Percentiles rank a stretch among this genome's conserved stretches.
Evolutionary conservation across 352 stramenopile genomes (phyloP).

Genomic region (Globisporangium yorkense): DNA sequence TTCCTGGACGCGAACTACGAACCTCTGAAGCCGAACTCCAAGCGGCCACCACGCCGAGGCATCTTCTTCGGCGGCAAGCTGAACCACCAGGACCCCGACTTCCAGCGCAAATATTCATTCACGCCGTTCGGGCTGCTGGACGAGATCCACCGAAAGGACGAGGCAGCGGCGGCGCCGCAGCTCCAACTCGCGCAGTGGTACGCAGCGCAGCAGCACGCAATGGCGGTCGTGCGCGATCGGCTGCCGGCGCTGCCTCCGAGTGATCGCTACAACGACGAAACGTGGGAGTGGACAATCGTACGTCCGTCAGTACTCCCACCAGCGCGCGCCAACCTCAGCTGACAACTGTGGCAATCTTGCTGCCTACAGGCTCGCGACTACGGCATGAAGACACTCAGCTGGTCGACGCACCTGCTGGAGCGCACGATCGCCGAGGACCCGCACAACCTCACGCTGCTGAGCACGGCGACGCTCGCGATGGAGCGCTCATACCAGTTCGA

Average conservation of each 20-base stretch:
- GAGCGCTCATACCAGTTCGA: conserved; percentile 63
- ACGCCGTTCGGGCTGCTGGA: conserved; percentile 50
- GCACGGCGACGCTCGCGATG: conserved; percentile 69
- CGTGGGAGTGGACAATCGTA: conserved; percentile 92
- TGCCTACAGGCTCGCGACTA: conserved; percentile 48
- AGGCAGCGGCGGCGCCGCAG: conserved; percentile 3
- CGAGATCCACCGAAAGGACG: conserved; percentile 30
- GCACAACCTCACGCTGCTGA: conserved; percentile 57
- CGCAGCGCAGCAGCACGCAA: conserved; percentile 25
- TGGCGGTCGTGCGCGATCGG: conserved; percentile 29
- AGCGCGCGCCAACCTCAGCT: too few relatives aligned
- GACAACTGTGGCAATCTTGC: too few relatives aligned
- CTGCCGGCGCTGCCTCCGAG: conserved; percentile 38
- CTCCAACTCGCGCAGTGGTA: conserved; percentile 40
- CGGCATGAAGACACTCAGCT: conserved; percentile 70
- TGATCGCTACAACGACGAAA: conserved; percentile 82
- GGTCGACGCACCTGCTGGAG: conserved; percentile 87
- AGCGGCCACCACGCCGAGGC: conserved; percentile 8
- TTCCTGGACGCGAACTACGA: conserved; percentile 42
- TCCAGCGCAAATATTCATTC: conserved; percentile 40
- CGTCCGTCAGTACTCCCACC: conserved; percentile 9
- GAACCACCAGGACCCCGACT: conserved; percentile 57
- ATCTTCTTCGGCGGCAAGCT: conserved; percentile 86
- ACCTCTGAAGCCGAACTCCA: not conserved
- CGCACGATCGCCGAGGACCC: conserved; percentile 67